These are phyloP conservation scores for Trichoderma polysporum DNA, from an alignment of 2,329 filamentous ascomycete species.

Conservation along the genomic window DNA sequence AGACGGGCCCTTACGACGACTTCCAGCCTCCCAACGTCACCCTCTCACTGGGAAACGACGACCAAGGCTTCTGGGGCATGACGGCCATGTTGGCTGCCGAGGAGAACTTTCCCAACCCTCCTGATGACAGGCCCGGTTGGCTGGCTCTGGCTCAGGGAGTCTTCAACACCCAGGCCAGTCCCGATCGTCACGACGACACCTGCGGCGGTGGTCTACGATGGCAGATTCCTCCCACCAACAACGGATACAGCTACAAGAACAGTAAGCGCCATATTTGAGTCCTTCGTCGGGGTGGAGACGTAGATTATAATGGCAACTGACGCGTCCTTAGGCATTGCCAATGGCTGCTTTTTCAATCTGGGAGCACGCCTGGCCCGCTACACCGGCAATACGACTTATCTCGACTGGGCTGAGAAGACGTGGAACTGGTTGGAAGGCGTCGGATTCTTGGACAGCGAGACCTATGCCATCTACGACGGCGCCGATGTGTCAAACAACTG, in stretches of 20 bases:
- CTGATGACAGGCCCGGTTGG: constrained; percentile 50
- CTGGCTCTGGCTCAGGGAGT: constrained; percentile 61
- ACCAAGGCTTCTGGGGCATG: constrained; percentile 68
- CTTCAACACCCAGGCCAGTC: constrained; percentile 56
- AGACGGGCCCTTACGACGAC: constrained; percentile 52
- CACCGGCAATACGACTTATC: constrained; percentile 64
- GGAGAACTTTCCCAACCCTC: constrained; percentile 55
- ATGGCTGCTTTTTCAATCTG: constrained; percentile 63
- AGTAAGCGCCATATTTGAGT: constrained; percentile 31
- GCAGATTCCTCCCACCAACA: constrained; percentile 75
- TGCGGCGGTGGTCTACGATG: constrained; percentile 66
- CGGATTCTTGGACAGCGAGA: constrained; percentile 57
- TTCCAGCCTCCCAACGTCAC: constrained; percentile 58
- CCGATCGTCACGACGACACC: constrained; percentile 57
- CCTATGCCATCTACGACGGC: constrained; percentile 63
- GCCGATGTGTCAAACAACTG: constrained; percentile 54
- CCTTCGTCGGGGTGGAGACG: no score
- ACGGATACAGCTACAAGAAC: constrained; percentile 75
- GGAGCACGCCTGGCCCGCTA: constrained; percentile 71
- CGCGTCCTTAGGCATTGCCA: constrained; percentile 44
- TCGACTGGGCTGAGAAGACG: constrained; percentile 60
- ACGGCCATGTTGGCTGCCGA: constrained; percentile 61
- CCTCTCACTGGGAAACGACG: constrained; percentile 58
- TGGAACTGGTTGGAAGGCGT: constrained; percentile 61
- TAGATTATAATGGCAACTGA: background rate